A percentile compares a stretch with the other conserved stretches of the same genome.
These are phyloP conservation scores for Calocera cornea DNA, from an alignment of 768 basidiomycete genomes.

Conservation along the genomic window DNA sequence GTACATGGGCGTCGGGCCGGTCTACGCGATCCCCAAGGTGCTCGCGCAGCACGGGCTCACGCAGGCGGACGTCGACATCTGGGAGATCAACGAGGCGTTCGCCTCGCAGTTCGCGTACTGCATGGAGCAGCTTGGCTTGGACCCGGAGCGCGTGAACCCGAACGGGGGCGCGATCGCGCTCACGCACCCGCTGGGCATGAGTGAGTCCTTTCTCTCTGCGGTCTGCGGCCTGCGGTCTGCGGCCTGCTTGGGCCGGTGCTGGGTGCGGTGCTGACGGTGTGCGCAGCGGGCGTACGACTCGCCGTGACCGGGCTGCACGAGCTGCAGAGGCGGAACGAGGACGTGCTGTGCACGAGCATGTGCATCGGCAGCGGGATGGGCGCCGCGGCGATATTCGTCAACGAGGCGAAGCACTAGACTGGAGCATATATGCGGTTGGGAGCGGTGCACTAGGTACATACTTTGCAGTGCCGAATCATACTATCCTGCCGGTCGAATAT, in stretches of 20 bases:
- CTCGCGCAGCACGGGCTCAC: slow-evolving; percentile 46
- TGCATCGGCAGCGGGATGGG: slow-evolving; percentile 80
- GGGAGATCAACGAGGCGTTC: slow-evolving; percentile 85
- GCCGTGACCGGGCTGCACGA: slow-evolving; percentile 80
- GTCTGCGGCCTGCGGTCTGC: neutral
- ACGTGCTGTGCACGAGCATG: slow-evolving; percentile 70
- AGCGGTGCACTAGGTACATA: neutral
- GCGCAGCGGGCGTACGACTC: slow-evolving; percentile 66
- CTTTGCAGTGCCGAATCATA: too few relatives aligned
- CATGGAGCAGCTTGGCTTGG: slow-evolving; percentile 62
- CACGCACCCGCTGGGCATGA: slow-evolving; percentile 73
- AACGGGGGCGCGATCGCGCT: slow-evolving; percentile 80
- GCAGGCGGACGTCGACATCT: slow-evolving; percentile 63
- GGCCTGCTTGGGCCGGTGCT: too few relatives aligned
- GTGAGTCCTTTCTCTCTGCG: slow-evolving; percentile 29
- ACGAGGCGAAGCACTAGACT: neutral
- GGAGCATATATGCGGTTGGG: neutral
- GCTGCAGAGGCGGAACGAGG: slow-evolving; percentile 51
- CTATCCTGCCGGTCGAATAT: too few relatives aligned
- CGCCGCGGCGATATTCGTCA: slow-evolving; percentile 38
- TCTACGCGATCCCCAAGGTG: slow-evolving; percentile 57
- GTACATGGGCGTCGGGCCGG: slow-evolving; percentile 66
- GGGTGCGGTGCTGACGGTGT: slow-evolving; percentile 14
- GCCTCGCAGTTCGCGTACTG: slow-evolving; percentile 80
- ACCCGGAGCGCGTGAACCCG: slow-evolving; percentile 64